Base-by-base conservation (phyloP, 768 basidiomycete species). In the Leccinum subgranulosum region DNA sequence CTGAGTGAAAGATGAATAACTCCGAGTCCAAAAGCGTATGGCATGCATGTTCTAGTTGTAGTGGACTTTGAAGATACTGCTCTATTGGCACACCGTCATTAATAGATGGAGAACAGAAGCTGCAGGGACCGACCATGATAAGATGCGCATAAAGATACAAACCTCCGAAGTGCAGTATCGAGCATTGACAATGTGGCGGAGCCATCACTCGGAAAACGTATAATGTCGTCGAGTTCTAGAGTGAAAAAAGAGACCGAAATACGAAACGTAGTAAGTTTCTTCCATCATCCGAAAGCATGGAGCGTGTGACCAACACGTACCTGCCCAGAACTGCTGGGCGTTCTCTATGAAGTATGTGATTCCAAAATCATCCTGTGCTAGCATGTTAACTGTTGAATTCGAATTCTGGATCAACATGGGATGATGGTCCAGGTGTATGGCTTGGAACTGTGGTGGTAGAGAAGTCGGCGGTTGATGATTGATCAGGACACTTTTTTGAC, bases 321-420 rank as follows among this genome's bases (percentile, higher is more conserved):
- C 91, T 64, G 89, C 86, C 92, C 92, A 94, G 71, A 94, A 94
- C 72, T 94, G 90, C 62, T 90, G 90, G 46, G 89, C 83, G 55
- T 84, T 88, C 62, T 90, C 86, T 62, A 94, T 86, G 58, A 88
- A 79, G 73, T 93, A 94, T 27, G 86, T 84, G 58, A 92, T 88
- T 29, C 86, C 90, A n/a, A 89, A 77, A 46, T 84, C 83, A 62
- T 89, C 88, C 68, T 86, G 79, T 75, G 66, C 59, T 23, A 60
- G 59, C 36, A 67, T 51, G 45, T 65, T 72, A 19, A 58, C 53
- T 43, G 56, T 47, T 46, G 66, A 49, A 25, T 47, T 53, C 10
- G 53, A 64, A 31, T 62, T 48, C 43, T 64, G 70, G 14, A 66
- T 53, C 49, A 64, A 63, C 54, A 36, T 58, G 10, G 34, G 36